Conservation (phyloP, 208 protist genomes). For the Acanthamoeba rhysodes region DNA sequence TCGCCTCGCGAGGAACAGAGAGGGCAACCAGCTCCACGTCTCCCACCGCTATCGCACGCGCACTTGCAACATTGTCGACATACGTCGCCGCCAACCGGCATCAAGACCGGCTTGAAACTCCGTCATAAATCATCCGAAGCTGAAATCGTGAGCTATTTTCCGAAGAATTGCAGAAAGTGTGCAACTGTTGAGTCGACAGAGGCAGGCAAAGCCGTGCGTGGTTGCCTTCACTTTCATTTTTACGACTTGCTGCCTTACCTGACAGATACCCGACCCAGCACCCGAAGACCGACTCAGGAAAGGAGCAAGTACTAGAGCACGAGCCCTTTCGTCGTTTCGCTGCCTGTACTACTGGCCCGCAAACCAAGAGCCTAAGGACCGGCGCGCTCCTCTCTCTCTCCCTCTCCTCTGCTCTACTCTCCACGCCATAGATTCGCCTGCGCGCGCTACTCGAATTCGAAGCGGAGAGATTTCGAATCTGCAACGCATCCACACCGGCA, state of each 20-base stretch:
- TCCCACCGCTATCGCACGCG: not conserved
- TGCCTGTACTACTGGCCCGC: too few relatives aligned
- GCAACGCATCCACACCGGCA: not conserved
- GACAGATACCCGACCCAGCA: not conserved
- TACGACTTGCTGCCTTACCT: slow-evolving; percentile 6
- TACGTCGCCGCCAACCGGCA: not conserved
- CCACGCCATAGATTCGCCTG: too few relatives aligned
- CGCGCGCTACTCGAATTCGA: too few relatives aligned
- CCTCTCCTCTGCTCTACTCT: too few relatives aligned
- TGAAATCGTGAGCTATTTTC: not conserved
- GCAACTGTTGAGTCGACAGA: not conserved
- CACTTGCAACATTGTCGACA: not conserved
- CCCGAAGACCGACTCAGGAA: not conserved
- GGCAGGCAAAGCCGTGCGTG: not conserved
- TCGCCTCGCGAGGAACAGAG: not conserved
- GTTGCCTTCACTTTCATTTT: slow-evolving; percentile 9
- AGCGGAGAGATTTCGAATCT: not conserved
- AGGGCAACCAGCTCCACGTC: not conserved
- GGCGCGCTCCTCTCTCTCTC: too few relatives aligned
- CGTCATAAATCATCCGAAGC: not conserved
- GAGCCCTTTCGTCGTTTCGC: too few relatives aligned
- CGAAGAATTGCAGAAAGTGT: not conserved
- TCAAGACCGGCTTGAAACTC: not conserved
- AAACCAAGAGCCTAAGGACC: too few relatives aligned
- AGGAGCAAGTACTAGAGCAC: too few relatives aligned